Conservation (phyloP, 768 basidiomycete species). For the Chlorophyllum brunneum region DNA sequence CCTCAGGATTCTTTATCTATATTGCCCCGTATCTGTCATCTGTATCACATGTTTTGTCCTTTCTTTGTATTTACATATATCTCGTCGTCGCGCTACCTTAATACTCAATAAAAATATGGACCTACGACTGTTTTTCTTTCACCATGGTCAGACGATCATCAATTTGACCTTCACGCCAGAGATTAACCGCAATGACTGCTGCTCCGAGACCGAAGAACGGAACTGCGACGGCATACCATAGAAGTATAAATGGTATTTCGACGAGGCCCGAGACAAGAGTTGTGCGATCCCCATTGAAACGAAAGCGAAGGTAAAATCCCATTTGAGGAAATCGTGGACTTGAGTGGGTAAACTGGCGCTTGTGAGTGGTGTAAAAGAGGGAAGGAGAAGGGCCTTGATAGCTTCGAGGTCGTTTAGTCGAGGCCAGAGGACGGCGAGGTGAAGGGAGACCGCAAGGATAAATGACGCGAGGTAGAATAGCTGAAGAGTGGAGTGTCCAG, state of each 20-base stretch:
- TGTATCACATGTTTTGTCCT: conserved; percentile 5
- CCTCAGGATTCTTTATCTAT: background rate
- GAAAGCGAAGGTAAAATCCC: conserved; percentile 42
- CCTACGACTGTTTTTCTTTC: conserved; percentile 8
- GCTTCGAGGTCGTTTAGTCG: conserved; percentile 25
- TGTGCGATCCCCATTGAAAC: conserved; percentile 38
- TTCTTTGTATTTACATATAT: conserved; percentile 9
- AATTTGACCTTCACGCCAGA: conserved; percentile 43
- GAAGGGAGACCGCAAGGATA: conserved; percentile 37
- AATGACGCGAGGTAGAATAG: conserved; percentile 36
- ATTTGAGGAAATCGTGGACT: conserved; percentile 44
- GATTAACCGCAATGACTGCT: conserved; percentile 39
- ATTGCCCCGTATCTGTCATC: background rate
- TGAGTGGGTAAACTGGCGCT: conserved; percentile 23
- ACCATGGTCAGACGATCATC: conserved; percentile 5
- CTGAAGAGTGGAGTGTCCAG: conserved; percentile 35
- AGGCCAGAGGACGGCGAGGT: conserved; percentile 37
- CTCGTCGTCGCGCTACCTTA: conserved; percentile 8
- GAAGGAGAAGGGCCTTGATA: conserved; percentile 32
- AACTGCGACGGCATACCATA: conserved; percentile 41
- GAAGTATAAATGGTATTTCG: conserved; percentile 29
- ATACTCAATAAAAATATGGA: background rate
- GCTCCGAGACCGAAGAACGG: conserved; percentile 49
- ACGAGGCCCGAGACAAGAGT: conserved; percentile 32
- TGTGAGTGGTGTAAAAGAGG: conserved; percentile 27